Conservation (phyloP, 345 rosid species). For the Xanthoceras sorbifolium region DNA sequence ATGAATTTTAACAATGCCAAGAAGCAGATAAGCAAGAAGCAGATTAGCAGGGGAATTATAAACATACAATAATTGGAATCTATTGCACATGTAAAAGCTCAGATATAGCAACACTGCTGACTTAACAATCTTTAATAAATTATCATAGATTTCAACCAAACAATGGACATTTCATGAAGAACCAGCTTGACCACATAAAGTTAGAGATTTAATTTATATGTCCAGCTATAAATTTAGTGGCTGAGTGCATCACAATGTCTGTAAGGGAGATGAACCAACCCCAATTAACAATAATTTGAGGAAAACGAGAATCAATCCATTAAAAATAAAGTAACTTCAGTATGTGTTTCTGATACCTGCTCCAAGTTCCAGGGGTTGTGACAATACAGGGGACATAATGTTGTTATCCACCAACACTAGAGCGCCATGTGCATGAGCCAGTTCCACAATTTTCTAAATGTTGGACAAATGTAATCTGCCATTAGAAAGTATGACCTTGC, state of each 20-base stretch:
- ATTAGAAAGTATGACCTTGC: neutral
- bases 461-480: neutral
- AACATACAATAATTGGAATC: neutral
- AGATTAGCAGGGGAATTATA: neutral
- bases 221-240: slow-evolving; percentile 92
- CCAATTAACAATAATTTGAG: slow-evolving; percentile 16
- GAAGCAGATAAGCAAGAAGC: neutral
- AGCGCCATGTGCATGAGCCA: slow-evolving; percentile 82
- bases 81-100: neutral
- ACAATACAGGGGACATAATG: slow-evolving; percentile 88
- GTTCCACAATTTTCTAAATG: slow-evolving; percentile 74
- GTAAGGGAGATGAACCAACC: slow-evolving; percentile 29
- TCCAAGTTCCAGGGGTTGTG: slow-evolving; percentile 90
- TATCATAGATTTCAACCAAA: neutral
- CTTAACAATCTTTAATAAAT: neutral
- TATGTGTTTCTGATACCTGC: slow-evolving; percentile 54
- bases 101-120: neutral
- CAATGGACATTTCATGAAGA: neutral
- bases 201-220: slow-evolving; percentile 34
- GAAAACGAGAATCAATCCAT: slow-evolving; percentile 1
- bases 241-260: slow-evolving; percentile 98
- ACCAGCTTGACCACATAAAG: neutral
- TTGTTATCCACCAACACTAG: slow-evolving; percentile 90
- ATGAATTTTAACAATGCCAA: neutral
- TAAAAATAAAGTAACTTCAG: slow-evolving; percentile 6